phyloP scores from a whole-genome alignment of 2,329 filamentous ascomycete genomes.

The Curvularia verruculosa region DNA sequence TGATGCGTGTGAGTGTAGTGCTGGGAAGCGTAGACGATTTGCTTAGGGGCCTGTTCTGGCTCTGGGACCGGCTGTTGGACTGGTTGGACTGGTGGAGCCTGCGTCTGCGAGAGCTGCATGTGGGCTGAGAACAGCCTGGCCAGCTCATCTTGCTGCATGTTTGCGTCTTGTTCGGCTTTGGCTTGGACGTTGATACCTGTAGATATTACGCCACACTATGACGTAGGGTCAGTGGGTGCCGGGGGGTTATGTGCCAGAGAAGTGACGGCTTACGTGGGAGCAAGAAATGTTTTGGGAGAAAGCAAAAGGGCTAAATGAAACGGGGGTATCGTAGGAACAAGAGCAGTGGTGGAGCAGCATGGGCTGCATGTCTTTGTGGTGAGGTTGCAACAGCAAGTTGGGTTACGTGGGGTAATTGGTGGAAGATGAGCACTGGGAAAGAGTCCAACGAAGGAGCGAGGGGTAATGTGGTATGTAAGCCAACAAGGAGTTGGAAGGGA shows the following conservation, averaged over 20 bases:
- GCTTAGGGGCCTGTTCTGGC: slow-evolving; percentile 41
- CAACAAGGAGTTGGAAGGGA: slow-evolving; percentile 19
- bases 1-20: slow-evolving; percentile 86
- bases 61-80: slow-evolving; percentile 11
- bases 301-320: slow-evolving; percentile 51
- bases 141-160: slow-evolving; percentile 79
- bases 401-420: slow-evolving; percentile 9
- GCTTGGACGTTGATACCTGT: slow-evolving; percentile 51
- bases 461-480: slow-evolving; percentile 17
- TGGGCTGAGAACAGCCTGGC: slow-evolving; percentile 78
- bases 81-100: slow-evolving; percentile 51
- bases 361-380: slow-evolving; percentile 40
- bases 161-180: slow-evolving; percentile 39
- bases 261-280: slow-evolving; percentile 53
- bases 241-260: slow-evolving; percentile 14
- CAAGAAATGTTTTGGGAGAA: slow-evolving; percentile 54
- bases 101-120: slow-evolving; percentile 64
- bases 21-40: slow-evolving; percentile 76
- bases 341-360: slow-evolving; percentile 49
- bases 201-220: slow-evolving; percentile 54
- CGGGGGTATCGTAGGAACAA: slow-evolving; percentile 49
- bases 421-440: slow-evolving; percentile 10
- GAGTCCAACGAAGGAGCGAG: slow-evolving; percentile 31
- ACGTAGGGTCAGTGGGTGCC: slow-evolving; percentile 42
- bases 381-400: slow-evolving; percentile 25